phyloP scores from a whole-genome alignment of 306 rosid genomes.

The Dryas alaskensis region DNA sequence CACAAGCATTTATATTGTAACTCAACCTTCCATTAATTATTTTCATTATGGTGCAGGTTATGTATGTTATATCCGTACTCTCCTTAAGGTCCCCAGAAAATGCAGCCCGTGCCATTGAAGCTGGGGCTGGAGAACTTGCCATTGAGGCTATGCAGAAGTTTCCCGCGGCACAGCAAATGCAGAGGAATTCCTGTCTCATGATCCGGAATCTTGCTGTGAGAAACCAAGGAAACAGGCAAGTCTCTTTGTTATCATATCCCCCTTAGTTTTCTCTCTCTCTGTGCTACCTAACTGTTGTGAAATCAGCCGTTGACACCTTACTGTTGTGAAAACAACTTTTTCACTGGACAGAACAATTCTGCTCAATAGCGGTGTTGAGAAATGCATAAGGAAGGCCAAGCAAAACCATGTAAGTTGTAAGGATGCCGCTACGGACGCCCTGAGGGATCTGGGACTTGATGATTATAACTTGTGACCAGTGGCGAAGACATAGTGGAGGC shows the following conservation, averaged over 20 bases:
- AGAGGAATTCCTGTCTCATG: conserved; percentile 81
- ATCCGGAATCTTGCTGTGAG: conserved; percentile 84
- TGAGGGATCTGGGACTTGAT: conserved; percentile 85
- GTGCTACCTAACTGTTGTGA: neutral
- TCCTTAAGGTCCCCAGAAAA: conserved; percentile 81
- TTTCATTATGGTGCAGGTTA: conserved; percentile 48
- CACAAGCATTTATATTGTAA: neutral
- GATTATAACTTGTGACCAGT: conserved; percentile 49
- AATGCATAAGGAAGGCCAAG: conserved; percentile 71
- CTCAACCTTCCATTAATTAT: neutral
- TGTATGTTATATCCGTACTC: conserved; percentile 69
- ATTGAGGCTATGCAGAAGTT: conserved; percentile 83
- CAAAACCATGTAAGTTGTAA: conserved; percentile 72
- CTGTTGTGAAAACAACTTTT: neutral
- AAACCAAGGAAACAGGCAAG: conserved; percentile 79
- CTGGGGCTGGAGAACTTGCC: conserved; percentile 92
- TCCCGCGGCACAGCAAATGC: conserved; percentile 81
- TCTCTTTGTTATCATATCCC: conserved; percentile 7
- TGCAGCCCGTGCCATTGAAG: conserved; percentile 87
- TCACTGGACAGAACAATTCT: conserved; percentile 56
- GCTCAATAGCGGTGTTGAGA: conserved; percentile 69
- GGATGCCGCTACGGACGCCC: conserved; percentile 86
- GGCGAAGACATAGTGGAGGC: no score
- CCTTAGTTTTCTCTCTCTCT: neutral
- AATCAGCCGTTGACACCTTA: neutral